phyloP scores from a whole-genome alignment of 305 asterid species.

The Fraxinus sp. region DNA sequence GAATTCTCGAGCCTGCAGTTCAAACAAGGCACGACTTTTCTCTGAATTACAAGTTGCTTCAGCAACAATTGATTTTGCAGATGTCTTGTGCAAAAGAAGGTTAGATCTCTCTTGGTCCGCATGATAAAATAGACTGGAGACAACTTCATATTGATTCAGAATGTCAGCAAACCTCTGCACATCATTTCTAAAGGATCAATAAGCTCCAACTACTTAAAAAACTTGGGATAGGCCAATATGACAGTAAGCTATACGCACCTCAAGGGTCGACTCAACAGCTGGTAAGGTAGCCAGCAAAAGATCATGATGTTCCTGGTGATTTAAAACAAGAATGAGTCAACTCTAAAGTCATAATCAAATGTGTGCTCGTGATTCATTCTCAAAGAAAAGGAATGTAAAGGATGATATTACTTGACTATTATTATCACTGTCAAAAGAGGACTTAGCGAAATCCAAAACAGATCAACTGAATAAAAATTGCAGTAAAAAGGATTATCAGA shows the following conservation, averaged over 20 bases:
- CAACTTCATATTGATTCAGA: constrained; percentile 78
- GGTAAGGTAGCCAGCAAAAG: constrained; percentile 80
- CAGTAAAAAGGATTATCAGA: constrained; percentile 18
- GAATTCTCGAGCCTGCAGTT: constrained; percentile 77
- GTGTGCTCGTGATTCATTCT: not conserved
- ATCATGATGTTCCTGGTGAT: constrained; percentile 92
- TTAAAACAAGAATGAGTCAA: constrained; percentile 28
- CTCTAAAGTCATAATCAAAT: constrained; percentile 6
- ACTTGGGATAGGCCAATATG: constrained; percentile 26
- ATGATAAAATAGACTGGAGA: constrained; percentile 66
- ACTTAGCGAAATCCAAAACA: constrained; percentile 2
- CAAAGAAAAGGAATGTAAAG: constrained; percentile 24
- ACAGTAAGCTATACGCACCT: constrained; percentile 59
- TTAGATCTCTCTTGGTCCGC: constrained; percentile 83
- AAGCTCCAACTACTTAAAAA: constrained; percentile 23
- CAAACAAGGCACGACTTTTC: constrained; percentile 62
- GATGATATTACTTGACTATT: constrained; percentile 13
- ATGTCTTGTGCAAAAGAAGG: constrained; percentile 74
- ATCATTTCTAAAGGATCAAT: constrained; percentile 32
- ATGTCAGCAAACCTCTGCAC: constrained; percentile 69
- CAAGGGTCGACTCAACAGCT: constrained; percentile 78
- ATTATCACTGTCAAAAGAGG: constrained; percentile 25
- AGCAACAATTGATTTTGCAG: constrained; percentile 72
- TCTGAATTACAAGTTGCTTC: constrained; percentile 81
- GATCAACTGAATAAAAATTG: constrained; percentile 13